These are phyloP conservation scores for Suillus luteus DNA, from an alignment of 768 basidiomycete species.

Conservation along the genomic window DNA sequence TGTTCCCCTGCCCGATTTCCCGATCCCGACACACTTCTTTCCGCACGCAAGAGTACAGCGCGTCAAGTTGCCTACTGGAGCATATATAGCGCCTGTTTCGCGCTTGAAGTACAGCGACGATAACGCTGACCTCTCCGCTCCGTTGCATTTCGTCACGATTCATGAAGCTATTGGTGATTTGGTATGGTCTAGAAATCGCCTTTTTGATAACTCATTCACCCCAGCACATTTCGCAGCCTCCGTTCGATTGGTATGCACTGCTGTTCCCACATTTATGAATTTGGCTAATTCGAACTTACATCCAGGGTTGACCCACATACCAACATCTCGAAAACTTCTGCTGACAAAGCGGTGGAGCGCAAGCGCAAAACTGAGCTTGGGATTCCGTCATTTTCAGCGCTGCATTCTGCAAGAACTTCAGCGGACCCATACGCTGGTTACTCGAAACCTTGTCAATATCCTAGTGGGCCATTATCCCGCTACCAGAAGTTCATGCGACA, in stretches of 20 bases:
- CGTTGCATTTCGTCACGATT: conserved; percentile 58
- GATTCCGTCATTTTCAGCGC: conserved; percentile 51
- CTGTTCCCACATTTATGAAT: conserved; percentile 7
- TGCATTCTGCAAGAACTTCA: conserved; percentile 17
- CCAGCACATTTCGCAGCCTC: conserved; percentile 42
- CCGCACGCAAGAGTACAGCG: conserved; percentile 32
- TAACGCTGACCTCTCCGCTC: conserved; percentile 51
- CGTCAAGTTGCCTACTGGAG: conserved; percentile 47
- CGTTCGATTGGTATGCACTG: conserved; percentile 63
- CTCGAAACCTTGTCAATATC: conserved; percentile 43
- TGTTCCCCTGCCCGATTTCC: conserved; percentile 58
- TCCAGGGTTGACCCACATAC: conserved; percentile 61
- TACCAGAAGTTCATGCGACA: conserved; percentile 46
- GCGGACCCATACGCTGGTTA: conserved; percentile 46
- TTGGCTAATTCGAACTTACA: conserved; percentile 7
- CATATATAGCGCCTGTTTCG: conserved; percentile 42
- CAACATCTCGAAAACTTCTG: conserved; percentile 35
- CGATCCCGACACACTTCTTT: conserved; percentile 61
- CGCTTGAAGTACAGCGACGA: conserved; percentile 41
- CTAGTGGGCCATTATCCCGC: conserved; percentile 41
- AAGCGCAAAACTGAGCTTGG: conserved; percentile 38
- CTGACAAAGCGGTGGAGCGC: conserved; percentile 36
- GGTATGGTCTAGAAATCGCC: conserved; percentile 41
- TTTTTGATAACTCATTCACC: conserved; percentile 13
- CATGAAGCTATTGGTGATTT: conserved; percentile 70